Base-by-base conservation (phyloP, 441 rosid genomes). In the Raphanus hybrid region DNA sequence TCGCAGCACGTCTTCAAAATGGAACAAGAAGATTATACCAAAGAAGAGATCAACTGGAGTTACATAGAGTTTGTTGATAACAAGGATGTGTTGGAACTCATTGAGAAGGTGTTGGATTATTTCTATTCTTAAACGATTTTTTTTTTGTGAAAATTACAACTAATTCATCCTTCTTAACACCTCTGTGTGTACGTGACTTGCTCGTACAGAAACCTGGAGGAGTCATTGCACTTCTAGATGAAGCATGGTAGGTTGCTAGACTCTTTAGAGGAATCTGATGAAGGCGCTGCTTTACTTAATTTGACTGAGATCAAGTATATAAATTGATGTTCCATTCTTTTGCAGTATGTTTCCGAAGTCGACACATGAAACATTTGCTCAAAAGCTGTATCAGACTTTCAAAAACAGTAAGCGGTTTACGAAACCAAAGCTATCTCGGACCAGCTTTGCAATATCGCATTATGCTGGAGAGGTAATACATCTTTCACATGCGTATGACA, bases 261-360 rank as follows among this genome's bases (percentile, higher is more conserved):
- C 54, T 48, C 73, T 66, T 27, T 55, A 67, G 64, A 71, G 5
- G 14, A 50, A 77, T 65, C 71, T 52, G 58, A 52, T 15, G 9
- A 52, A 15, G 58, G 58, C 57, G 8, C 57, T 50, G 18, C 18
- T 50, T 50, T 14, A 9, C 57, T 5, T 50, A 50, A 50, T 69
- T 74, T 75, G 43, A 52, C 58, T 74, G 64, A 73, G 68, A 74
- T 79, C 76, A 61, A 64, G 57, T 79, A 62, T 81, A 23, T 82
- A 65, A 20, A 64, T 70, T 45, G 64, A 43, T 58, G 23, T 64
- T 70, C 14, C 35, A 27, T 84, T 69, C 75, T 82, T 76, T 69
- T 69, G 76, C 96, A 97, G 98, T 85, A 97, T 97, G 99, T 96
- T 96, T 82, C 99, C 99, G 7, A 96, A 96, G 85, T 96, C 99